These are phyloP conservation scores for Phytomonas sp. DNA, from an alignment of 208 protist genomes.

Conservation along the genomic window DNA sequence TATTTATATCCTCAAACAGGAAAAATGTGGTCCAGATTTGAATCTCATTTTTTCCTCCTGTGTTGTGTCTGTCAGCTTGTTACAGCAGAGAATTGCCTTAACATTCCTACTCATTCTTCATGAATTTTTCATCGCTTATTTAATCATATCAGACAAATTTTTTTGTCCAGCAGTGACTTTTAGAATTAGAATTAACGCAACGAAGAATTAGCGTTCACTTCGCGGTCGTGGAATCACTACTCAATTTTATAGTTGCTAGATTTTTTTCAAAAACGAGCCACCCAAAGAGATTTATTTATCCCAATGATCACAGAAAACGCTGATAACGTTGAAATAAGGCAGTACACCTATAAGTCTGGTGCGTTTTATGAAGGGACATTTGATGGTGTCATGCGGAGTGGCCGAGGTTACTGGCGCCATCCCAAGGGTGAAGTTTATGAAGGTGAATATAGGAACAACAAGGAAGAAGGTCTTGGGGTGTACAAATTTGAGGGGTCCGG, in stretches of 20 bases:
- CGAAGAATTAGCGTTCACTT: neutral
- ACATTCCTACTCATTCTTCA: neutral
- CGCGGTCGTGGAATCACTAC: too few relatives aligned
- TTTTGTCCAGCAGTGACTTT: neutral
- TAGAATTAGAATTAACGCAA: neutral
- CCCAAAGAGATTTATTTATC: constrained; percentile 2
- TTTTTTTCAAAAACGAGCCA: neutral
- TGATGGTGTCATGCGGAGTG: constrained; percentile 58
- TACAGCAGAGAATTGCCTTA: neutral
- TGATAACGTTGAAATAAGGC: constrained; percentile 30
- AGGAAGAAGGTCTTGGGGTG: constrained; percentile 74
- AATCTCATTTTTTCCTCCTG: neutral
- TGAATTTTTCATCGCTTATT: neutral
- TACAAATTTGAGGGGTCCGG: constrained; percentile 65
- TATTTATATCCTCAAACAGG: neutral
- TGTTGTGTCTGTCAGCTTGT: neutral
- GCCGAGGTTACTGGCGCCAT: constrained; percentile 70
- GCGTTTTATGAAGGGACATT: constrained; percentile 86
- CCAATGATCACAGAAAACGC: constrained; percentile 2
- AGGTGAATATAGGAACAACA: constrained; percentile 83
- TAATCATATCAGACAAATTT: neutral
- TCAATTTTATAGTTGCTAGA: too few relatives aligned
- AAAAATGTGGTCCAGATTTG: neutral
- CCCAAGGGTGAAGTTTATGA: constrained; percentile 79
- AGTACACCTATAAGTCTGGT: constrained; percentile 82